Base-by-base conservation (phyloP, 257 asterid genomes). In the Osmanthus fragrans region DNA sequence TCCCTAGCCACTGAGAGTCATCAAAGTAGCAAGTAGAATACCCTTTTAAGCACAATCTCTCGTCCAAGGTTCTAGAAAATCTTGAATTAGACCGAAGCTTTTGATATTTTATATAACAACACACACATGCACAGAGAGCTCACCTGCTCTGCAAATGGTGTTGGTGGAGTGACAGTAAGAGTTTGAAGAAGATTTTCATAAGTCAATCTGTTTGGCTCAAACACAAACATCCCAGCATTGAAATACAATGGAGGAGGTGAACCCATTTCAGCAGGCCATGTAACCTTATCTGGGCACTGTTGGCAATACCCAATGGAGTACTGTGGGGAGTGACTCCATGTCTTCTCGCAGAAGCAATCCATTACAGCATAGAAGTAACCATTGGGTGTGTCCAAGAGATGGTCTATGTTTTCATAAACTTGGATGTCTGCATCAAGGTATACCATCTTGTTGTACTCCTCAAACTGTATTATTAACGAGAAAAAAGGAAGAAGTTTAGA, bases 401-500 rank as follows among this genome's bases (percentile, higher is more conserved):
- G 91, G 33, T 87, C 91, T 40, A 87, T 85, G 86, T 87, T 87
- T 0, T 85, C 91, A 63, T 80, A 87, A 1, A 87, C 91, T 79
- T 87, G 91, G 73, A 87, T 85, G 84, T 87, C 91, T n/a, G 87
- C 91, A 1, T 87, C 91, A 2, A 87, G 91, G 85, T 87, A 87
- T 83, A 87, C 89, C 89, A 87, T 87, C 86, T 87, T 87, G 80
- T 71, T 85, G 83, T 76, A 87, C 80, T 87, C 91, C 81, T 63
- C 54, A 56, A 87, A 87, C 90, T 87, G 81, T 36, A 68, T 56
- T 56, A 56, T 56, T 56, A 56, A 56, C 4, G 65, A 18, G 65
- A 56, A 56, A 56, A 56, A 8, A 8, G 4, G 25, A 19, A 0
- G 10, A 51, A 51, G 25, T 7, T 56, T 56, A 56, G 27, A 7